These are phyloP conservation scores for Luffa aegyptiaca DNA, from an alignment of 306 rosid species.

Conservation along the genomic window DNA sequence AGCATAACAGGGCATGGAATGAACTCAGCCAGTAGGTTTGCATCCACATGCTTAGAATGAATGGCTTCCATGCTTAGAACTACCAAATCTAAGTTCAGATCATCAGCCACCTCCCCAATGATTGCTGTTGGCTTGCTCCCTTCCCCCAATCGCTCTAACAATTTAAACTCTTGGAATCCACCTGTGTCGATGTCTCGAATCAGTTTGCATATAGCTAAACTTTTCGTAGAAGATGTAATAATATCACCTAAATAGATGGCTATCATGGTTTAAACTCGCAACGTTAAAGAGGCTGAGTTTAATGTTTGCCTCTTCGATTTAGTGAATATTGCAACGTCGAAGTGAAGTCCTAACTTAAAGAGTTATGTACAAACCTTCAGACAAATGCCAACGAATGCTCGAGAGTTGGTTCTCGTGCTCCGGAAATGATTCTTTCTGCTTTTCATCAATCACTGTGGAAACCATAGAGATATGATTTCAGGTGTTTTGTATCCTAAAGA, in stretches of 20 bases:
- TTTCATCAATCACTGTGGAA: conserved; percentile 73
- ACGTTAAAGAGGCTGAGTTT: neutral
- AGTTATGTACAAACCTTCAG: conserved; percentile 50
- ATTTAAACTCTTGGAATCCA: conserved; percentile 63
- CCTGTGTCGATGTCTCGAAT: conserved; percentile 23
- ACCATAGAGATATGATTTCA: conserved; percentile 14
- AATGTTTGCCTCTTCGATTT: neutral
- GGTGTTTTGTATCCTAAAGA: conserved; percentile 10
- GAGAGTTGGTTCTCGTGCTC: conserved; percentile 82
- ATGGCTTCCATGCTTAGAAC: conserved; percentile 93
- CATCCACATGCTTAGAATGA: conserved; percentile 91
- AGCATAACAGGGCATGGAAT: conserved; percentile 90
- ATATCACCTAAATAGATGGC: neutral
- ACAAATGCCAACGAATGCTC: conserved; percentile 80
- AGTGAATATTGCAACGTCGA: neutral
- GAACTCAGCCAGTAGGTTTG: conserved; percentile 87
- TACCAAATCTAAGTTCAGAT: conserved; percentile 77
- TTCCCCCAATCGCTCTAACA: conserved; percentile 80
- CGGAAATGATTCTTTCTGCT: conserved; percentile 68
- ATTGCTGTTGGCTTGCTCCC: conserved; percentile 86
- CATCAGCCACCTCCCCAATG: conserved; percentile 90
- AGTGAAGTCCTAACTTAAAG: neutral
- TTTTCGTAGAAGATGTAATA: neutral
- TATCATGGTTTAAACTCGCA: neutral
- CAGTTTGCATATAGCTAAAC: neutral